Evolutionary conservation across 148 eudicot species (phyloP).

Genomic region (Gaultheria prostrata): DNA sequence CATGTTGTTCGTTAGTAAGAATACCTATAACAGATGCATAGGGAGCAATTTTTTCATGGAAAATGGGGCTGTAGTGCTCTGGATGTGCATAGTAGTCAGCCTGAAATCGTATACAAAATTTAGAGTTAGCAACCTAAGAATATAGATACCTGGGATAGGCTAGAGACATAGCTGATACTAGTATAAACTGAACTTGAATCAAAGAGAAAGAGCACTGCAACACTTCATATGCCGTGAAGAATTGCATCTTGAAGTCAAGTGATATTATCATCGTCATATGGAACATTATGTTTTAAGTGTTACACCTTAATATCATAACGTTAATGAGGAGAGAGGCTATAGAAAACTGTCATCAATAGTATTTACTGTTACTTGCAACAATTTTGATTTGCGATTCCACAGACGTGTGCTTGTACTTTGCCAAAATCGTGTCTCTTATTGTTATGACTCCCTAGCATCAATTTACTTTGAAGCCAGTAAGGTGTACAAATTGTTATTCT

Average conservation of each 20-base stretch:
- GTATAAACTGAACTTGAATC: background rate
- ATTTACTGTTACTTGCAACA: background rate
- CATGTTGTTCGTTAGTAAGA: constrained; percentile 7
- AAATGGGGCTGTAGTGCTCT: constrained; percentile 78
- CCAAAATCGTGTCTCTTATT: background rate
- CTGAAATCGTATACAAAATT: constrained; percentile 39
- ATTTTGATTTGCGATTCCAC: background rate
- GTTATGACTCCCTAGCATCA: background rate
- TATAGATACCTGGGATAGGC: background rate
- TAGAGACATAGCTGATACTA: background rate
- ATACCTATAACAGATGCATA: constrained; percentile 94
- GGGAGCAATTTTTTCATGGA: constrained; percentile 91
- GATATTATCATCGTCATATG: background rate
- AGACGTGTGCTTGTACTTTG: background rate
- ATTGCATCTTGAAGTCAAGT: background rate
- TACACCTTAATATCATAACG: background rate
- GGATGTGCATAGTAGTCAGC: constrained; percentile 97
- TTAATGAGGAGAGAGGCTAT: background rate
- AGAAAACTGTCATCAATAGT: background rate
- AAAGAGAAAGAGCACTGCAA: background rate
- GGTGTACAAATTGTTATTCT: background rate
- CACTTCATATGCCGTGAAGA: background rate
- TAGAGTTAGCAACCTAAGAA: constrained; percentile 6
- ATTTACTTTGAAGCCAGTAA: background rate
- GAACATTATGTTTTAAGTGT: background rate